A percentile compares a stretch with the other conserved stretches of the same genome.
phyloP scores from a whole-genome alignment of 2,329 filamentous ascomycete genomes.

The Blumeria graminis region DNA sequence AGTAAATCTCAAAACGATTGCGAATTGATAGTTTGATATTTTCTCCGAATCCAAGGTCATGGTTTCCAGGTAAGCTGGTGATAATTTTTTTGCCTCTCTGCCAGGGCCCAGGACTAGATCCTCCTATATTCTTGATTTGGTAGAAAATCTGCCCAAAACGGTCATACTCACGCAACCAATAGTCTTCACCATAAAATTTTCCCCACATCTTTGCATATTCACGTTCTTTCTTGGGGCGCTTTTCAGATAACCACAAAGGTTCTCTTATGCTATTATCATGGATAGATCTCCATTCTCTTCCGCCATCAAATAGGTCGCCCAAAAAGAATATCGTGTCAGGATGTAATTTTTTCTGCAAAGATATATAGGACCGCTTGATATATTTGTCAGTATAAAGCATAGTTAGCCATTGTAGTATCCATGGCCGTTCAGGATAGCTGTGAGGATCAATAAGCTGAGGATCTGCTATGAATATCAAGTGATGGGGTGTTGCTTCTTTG shows the following conservation, averaged over 20 bases:
- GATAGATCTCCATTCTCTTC: slow-evolving; percentile 72
- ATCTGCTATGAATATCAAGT: slow-evolving; percentile 43
- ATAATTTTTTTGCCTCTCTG: slow-evolving; percentile 55
- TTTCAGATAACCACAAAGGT: slow-evolving; percentile 29
- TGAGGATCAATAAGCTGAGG: slow-evolving; percentile 54
- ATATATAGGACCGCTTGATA: slow-evolving; percentile 57
- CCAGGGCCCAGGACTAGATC: slow-evolving; percentile 27
- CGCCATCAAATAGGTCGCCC: slow-evolving; percentile 86
- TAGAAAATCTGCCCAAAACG: slow-evolving; percentile 77
- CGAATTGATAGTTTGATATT: slow-evolving; percentile 62
- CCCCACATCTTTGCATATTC: slow-evolving; percentile 40
- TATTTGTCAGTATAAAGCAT: slow-evolving; percentile 71
- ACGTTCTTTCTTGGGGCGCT: slow-evolving; percentile 27
- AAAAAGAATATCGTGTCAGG: slow-evolving; percentile 81
- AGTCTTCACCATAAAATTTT: slow-evolving; percentile 52
- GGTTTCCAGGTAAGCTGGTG: slow-evolving; percentile 73
- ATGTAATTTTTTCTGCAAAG: slow-evolving; percentile 49
- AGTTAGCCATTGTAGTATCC: slow-evolving; percentile 43
- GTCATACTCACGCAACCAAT: slow-evolving; percentile 68
- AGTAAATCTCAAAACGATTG: slow-evolving; percentile 64
- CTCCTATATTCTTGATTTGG: slow-evolving; percentile 36
- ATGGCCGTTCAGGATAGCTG: slow-evolving; percentile 46
- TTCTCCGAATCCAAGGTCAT: slow-evolving; percentile 76
- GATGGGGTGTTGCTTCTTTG: slow-evolving; percentile 51
- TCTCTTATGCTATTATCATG: slow-evolving; percentile 30